phyloP scores from a whole-genome alignment of 176 grass and related monocot genomes.

The maize (Zea mays) region Zm-B73-REFERENCE-NAM-5.0 NC_050097.1:33485501-33486000 shows the following conservation, averaged over 20 bases:
- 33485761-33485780: background rate
- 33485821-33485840: too few relatives aligned
- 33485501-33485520: too few relatives aligned
- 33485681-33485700: background rate
- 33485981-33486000: too few relatives aligned
- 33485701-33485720: background rate
- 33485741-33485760: background rate
- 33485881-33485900: background rate
- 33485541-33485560: too few relatives aligned
- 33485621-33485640: background rate
- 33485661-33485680: background rate
- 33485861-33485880: too few relatives aligned
- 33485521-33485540: too few relatives aligned
- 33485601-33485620: too few relatives aligned
- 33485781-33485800: background rate
- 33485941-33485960: background rate
- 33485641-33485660: background rate
- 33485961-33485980: too few relatives aligned
- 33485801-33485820: background rate
- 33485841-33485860: too few relatives aligned
- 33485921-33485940: slow-evolving; percentile 34
- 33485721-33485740: background rate
- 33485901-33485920: background rate
- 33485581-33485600: too few relatives aligned
- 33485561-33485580: too few relatives aligned